Base-by-base conservation (phyloP, 148 eudicot genomes). In the Nepenthes gracilis region DNA sequence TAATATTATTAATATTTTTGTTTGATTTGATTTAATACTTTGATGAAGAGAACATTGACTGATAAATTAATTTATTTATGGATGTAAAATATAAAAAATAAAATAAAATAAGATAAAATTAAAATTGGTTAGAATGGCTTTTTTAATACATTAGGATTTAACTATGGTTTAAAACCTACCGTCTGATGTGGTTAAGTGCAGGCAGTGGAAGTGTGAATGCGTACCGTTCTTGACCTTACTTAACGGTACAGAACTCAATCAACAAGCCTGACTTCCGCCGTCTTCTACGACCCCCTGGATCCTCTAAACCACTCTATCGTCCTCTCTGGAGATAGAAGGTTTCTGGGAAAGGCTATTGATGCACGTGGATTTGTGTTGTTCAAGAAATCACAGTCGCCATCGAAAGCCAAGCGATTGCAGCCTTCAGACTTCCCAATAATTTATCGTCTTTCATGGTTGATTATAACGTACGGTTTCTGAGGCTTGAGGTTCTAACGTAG, bases 321-420 rank as follows among this genome's bases (percentile, higher is more conserved):
- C 53, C 64, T 57, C 67, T 63, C 51, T 51, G 45, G 23, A 23
- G 23, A 23, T 23, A 23, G 0, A 23, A 23, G 23, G 23, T 54
- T 36, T 43, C 50, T 62, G 57, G 54, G 65, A 52, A 59, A 1
- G 8, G 45, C 45, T 40, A 4, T 40, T 40, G 45, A 57, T 70
- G 67, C 78, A 68, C 77, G 49, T 78, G 80, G 71, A 68, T 79
- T 70, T 33, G 66, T 77, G 75, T 62, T 49, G 47, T 62, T 72
- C 70, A 57, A 78, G 75, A 61, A 63, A 62, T 55, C 61, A 54
- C 59, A 70, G 78, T 68, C 71, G 38, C 64, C 71, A 43, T 55
- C 64, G 37, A 70, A 62, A 71, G 61, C 69, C 63, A 23, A 23
- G 23, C 23, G 23, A 23, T 23, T 23, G 23, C 23, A 51, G 57